Conservation (phyloP, 1,284 basidiomycete species). For the Cryptococcus sp. region DNA sequence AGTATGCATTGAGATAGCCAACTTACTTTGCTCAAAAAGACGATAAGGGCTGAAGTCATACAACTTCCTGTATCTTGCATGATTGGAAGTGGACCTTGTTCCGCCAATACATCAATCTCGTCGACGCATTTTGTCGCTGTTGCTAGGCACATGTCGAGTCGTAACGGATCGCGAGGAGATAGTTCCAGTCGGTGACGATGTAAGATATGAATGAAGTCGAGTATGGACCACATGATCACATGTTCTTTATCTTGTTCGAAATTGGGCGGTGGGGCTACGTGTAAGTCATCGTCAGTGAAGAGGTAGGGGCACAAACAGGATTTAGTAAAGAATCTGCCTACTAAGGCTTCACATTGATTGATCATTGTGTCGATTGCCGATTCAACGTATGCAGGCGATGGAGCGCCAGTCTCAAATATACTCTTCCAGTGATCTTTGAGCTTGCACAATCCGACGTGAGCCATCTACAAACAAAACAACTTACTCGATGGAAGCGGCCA, state of each 20-base stretch:
- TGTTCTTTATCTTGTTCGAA: slow-evolving; percentile 30
- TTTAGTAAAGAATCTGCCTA: slow-evolving; percentile 26
- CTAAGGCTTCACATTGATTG: slow-evolving; percentile 20
- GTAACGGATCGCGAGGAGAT: slow-evolving; percentile 14
- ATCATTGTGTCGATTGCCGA: slow-evolving; percentile 27
- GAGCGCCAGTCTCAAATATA: slow-evolving; percentile 18
- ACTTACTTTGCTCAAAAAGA: slow-evolving; percentile 28
- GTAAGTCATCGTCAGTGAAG: neutral
- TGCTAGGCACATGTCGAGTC: slow-evolving; percentile 27
- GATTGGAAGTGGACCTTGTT: slow-evolving; percentile 26
- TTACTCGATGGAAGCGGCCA: slow-evolving; percentile 33
- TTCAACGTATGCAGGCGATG: slow-evolving; percentile 23
- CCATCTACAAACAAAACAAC: neutral
- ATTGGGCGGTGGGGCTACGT: slow-evolving; percentile 16
- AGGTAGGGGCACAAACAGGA: slow-evolving; percentile 14
- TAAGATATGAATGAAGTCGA: slow-evolving; percentile 32
- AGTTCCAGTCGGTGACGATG: slow-evolving; percentile 26
- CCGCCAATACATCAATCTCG: slow-evolving; percentile 26
- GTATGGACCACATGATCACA: slow-evolving; percentile 29
- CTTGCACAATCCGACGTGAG: slow-evolving; percentile 23
- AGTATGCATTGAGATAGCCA: neutral
- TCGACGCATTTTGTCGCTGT: slow-evolving; percentile 24
- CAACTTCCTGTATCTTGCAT: slow-evolving; percentile 37
- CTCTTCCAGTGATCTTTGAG: slow-evolving; percentile 36
- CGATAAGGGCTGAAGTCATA: slow-evolving; percentile 27